Evolutionary conservation across 305 asterid species (phyloP).

Genomic region (Solanum hybrid): DNA sequence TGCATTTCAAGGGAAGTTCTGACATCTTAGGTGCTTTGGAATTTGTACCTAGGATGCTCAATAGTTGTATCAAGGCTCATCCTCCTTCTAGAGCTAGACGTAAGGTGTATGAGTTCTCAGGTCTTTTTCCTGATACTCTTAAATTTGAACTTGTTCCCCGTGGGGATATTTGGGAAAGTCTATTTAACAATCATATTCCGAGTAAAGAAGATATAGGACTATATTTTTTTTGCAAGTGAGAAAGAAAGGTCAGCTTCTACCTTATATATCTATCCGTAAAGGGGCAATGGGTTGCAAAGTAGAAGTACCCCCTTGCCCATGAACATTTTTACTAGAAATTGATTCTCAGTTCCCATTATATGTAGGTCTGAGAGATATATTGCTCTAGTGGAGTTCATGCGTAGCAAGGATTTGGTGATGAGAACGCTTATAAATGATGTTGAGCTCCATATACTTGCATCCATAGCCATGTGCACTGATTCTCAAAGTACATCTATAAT

Average conservation of each 20-base stretch:
- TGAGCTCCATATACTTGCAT: background rate
- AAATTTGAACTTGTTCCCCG: background rate
- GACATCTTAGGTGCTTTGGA: background rate
- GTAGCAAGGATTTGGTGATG: background rate
- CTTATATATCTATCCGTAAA: background rate
- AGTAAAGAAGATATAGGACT: background rate
- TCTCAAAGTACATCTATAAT: background rate
- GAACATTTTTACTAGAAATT: background rate
- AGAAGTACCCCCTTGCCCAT: background rate
- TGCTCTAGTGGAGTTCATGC: background rate
- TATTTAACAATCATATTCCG: background rate
- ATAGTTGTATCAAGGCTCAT: background rate
- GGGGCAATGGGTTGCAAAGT: background rate
- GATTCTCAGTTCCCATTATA: background rate
- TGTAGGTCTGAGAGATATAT: background rate
- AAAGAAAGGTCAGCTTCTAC: background rate
- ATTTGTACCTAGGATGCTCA: background rate
- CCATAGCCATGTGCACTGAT: background rate
- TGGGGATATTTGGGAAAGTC: background rate
- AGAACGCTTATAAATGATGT: background rate
- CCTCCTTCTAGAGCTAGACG: background rate
- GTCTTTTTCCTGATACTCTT: background rate
- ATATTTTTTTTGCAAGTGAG: background rate
- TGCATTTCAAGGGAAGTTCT: background rate
- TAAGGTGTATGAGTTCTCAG: background rate